Base-by-base conservation (phyloP, 306 rosid genomes). In the Corylus americana region DNA sequence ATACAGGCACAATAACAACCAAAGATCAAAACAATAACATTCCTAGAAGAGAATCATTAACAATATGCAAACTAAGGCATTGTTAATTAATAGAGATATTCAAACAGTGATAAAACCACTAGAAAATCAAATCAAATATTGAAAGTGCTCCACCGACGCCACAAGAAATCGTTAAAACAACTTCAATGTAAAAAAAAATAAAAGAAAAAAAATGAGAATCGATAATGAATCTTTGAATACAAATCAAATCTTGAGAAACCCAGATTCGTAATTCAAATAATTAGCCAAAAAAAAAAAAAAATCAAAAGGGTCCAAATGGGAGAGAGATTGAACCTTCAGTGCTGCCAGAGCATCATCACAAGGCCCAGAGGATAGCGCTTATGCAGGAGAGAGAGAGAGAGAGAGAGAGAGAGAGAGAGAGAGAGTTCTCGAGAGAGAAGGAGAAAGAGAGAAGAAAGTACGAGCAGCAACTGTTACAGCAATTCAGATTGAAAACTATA, bases 401-500 rank as follows among this genome's bases (percentile, higher is more conserved):
- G 22, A 22, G 27, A 16, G 67, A 53, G 44, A 47, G 71, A 47
- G 10, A 27, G 50, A 25, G 77, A 27, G 76, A 8, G 68, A 10
- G 55, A 3, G 76, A 16, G 75, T 27, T 63, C 7, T 72, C 25
- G 25, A 29, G 11, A 29, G 72, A 17, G 62, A 13, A 42, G 22
- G 79, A 13, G 16, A 14, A 42, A 18, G 66, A 17, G 42, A 18
- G 78, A 47, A 71, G 76, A 42, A 76, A 55, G 62, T 59, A 70
- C 85, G 88, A 87, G 88, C 88, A 71, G 81, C 84, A 57, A 77
- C 27, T 22, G 62, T 22, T 31, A 12, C 0, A 39, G 18, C 5
- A 47, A 76, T 87, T 87, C 90, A 84, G 90, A 87, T 87, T 87
- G 90, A 87, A 87, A 87, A 84, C 90, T 87, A 87, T 76, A 35